Base-by-base conservation (phyloP, 176 grass and related monocot species). In the Bothriochloa decipiens region DNA sequence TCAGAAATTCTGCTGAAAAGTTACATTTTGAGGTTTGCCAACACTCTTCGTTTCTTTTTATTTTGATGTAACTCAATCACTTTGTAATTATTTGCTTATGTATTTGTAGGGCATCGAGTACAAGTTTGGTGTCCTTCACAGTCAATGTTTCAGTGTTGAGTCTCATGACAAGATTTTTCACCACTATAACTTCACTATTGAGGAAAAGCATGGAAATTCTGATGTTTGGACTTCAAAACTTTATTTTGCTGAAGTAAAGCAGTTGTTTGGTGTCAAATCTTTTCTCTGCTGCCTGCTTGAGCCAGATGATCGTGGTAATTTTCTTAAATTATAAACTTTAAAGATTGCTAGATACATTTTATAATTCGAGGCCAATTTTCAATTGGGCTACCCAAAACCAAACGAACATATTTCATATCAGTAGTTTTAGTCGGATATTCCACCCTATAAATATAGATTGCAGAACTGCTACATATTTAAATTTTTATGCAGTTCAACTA, bases 191-290 rank as follows among this genome's bases (percentile, higher is more conserved):
- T 77, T 77, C 33, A 77, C 35, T 26, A 42, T 77, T 62, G 57
- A 78, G 36, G n/a, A 7, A 41, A 42, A 42, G 14, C 57, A 63
- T 42, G 20, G 1, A 42, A 42, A 14, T 64, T 64, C 57, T 78
- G n/a, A 28, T 78, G 13, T 64, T 43, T 78, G 7, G 37, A 63
- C 36, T 43, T 64, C 37, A 11, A 0, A 42, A 63, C 57, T 78
- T 42, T 78, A 78, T 78, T 78, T 78, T 43, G 57, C 75, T 63
- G 57, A 78, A 78, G 75, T 78, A 17, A 78, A 78, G n/a, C 75
- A 78, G 42, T 2, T 43, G 0, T 42, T 23, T 63, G 75, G 75
- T 43, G 0, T 42, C 7, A 78, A 63, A 23, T 78, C 37, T 0
- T 78, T 28, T 43, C 17, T 77, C n/a, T 78, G 75, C 14, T 78